These are phyloP conservation scores for Gossypium australe DNA, from an alignment of 345 rosid species.

Conservation along the genomic window DNA sequence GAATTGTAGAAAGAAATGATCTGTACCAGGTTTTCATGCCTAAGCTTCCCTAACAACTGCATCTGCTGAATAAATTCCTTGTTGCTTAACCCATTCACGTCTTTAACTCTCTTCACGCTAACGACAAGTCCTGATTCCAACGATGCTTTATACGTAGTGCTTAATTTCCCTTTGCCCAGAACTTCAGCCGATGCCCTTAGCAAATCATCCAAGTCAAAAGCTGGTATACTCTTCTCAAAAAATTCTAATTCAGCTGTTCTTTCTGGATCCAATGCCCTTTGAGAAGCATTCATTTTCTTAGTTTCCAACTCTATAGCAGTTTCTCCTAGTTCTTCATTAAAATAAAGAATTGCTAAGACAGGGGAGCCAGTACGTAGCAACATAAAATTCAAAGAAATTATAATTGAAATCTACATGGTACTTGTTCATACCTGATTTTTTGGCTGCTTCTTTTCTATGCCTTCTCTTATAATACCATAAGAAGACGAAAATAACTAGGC, in stretches of 20 bases:
- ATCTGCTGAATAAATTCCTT: conserved; percentile 48
- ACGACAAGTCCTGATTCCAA: conserved; percentile 42
- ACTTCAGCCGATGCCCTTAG: conserved; percentile 51
- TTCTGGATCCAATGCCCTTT: conserved; percentile 33
- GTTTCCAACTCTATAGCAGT: conserved; percentile 8
- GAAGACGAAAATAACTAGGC: conserved; percentile 21
- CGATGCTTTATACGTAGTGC: conserved; percentile 44
- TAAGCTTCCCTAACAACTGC: conserved; percentile 45
- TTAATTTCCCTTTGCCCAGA: conserved; percentile 42
- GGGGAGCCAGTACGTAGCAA: too few relatives aligned
- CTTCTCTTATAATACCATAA: conserved; percentile 26
- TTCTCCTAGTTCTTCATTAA: background rate
- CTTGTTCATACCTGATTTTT: conserved; percentile 22
- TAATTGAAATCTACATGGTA: background rate
- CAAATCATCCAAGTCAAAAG: conserved; percentile 52
- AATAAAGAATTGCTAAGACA: too few relatives aligned
- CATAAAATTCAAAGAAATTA: too few relatives aligned
- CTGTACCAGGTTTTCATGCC: conserved; percentile 40
- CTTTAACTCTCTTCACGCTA: conserved; percentile 38
- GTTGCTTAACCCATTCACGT: conserved; percentile 31
- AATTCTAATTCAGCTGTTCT: conserved; percentile 39
- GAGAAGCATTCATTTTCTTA: conserved; percentile 15
- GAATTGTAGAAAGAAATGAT: conserved; percentile 46
- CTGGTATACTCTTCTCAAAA: conserved; percentile 30
- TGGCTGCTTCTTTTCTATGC: conserved; percentile 13